Base-by-base conservation (phyloP, 2,329 filamentous ascomycete genomes). In the Ophiosphaerella narmari region DNA sequence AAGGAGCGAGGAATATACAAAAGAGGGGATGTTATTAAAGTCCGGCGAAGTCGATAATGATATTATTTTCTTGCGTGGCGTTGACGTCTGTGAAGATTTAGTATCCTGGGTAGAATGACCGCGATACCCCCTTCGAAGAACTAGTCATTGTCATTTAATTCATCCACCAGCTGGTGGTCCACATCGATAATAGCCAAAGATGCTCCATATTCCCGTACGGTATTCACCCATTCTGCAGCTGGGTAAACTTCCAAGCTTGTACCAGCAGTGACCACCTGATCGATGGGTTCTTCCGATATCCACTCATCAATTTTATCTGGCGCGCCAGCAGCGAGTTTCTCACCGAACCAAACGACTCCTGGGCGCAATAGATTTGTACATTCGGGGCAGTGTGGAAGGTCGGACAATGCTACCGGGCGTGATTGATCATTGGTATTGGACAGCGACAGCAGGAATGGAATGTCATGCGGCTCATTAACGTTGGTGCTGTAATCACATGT, bases 331-430 rank as follows among this genome's bases (percentile, higher is more conserved):
- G 46, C 40, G 21, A 55, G 46, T 13, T 34, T 48, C 43, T 58
- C 55, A 24, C 55, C 46, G 35, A 55, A 58, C 52, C 52, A 55
- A n/a, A 58, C 52, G n/a, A 58, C 50, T 29, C 52, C 47, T 38
- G 52, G 49, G 31, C 52, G 52, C 16, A 58, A 31, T 14, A 58
- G 26, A n/a, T 38, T 39, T 24, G 33, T 23, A 42, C 52, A 58
- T 35, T 44, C 26, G 13, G 55, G 46, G 18, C 55, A 58, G 24
- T 47, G 49, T 5, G 49, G 55, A 29, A 58, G 55, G 29, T 53
- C 38, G 5, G 51, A 50, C 32, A 48, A 26, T 29, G 31, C 31
- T 18, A 41, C 12, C n/a, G 31, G 12, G 12, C 29, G 42, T 14
- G 40, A 37, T 26, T 40, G 7, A 39, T 39, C 16, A 24, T 31